phyloP scores from a whole-genome alignment of 371 early-diverging fungal species.

The Choanephora cucurbitarum region DNA sequence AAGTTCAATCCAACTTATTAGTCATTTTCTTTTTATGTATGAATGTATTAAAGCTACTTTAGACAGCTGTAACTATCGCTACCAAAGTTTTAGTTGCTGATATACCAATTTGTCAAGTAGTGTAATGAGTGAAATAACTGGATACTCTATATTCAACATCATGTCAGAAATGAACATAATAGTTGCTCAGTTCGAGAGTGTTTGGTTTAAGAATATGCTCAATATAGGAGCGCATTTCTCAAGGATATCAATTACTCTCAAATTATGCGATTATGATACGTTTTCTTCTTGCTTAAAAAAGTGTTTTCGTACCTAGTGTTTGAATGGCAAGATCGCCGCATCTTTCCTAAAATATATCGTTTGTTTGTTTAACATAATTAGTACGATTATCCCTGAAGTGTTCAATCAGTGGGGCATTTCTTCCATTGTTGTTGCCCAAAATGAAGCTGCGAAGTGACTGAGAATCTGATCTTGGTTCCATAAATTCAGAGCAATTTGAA shows the following conservation, averaged over 20 bases:
- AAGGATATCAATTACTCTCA: too few species aligned
- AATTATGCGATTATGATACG: too few species aligned
- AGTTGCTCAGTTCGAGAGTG: too few species aligned
- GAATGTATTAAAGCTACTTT: slow-evolving; percentile 23
- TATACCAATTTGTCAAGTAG: slow-evolving; percentile 28
- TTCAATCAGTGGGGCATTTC: too few species aligned
- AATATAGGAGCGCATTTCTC: too few species aligned
- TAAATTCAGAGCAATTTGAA: too few species aligned
- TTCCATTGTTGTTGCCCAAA: too few species aligned
- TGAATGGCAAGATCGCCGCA: slow-evolving; percentile 55
- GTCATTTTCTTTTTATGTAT: not conserved
- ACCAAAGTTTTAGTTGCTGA: slow-evolving; percentile 46
- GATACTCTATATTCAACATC: slow-evolving; percentile 47
- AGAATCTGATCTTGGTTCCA: too few species aligned
- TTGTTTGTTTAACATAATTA: slow-evolving; percentile 72
- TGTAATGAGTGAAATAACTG: slow-evolving; percentile 41
- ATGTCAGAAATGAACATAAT: slow-evolving; percentile 51
- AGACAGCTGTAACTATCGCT: slow-evolving; percentile 45
- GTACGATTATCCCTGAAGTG: slow-evolving; percentile 65
- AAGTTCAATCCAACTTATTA: too few species aligned
- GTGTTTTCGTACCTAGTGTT: slow-evolving; percentile 36
- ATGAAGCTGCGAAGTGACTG: too few species aligned
- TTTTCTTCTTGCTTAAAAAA: slow-evolving; percentile 42
- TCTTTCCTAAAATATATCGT: slow-evolving; percentile 94
- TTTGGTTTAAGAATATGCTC: too few species aligned